Evolutionary conservation across 495 filamentous ascomycete species (phyloP), one percentile per base, ranked within the genome.

Genomic region (Xylaria curta): DNA sequence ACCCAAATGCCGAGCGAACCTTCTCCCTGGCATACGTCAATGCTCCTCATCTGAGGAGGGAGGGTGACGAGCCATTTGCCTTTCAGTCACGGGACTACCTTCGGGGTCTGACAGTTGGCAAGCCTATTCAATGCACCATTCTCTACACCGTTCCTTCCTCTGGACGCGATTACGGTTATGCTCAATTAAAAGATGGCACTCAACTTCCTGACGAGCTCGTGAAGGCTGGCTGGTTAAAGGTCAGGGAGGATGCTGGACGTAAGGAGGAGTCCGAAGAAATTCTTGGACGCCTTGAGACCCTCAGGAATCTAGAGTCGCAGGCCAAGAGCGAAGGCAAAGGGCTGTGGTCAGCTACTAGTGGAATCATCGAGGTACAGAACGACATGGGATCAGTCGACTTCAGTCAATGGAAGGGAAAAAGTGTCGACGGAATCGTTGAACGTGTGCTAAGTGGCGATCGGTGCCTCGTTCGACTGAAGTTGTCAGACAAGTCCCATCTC

Each of bases 81-180:
- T 98, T 97, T 81, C 91, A 94, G 81, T 97, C 97, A 54, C 92
- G 97, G 67, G 96, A 99, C 78, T 95, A 91, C 78, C 88, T 98
- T 42, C 90, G 97, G 68, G 90, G 91, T 61, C 82, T 94, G 53
- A 84, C 91, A 10, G 93, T 99, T 68, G 95, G 95, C 71, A 97
- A 97, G 79, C 87, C 90, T 15, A 82, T 99, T 68, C 90, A 94
- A 76, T 97, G 96, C 87, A 86, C 89, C 40, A 87, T 94, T 38
- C 83, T 95, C 47, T 86, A 98, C 83, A 90, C 88, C 51, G 91
- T 97, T 63, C 93, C 96, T 9, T 91, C 90, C 53, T 92, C 91
- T 58, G 93, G 92, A 68, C 90, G 94, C 54, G 96, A 98, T 76
- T 98, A 97, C 80, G 97, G 96, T 61, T 87, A 86, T 70, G 88